A percentile compares a stretch with the other conserved stretches of the same genome.
phyloP scores from a whole-genome alignment of 2,329 filamentous ascomycete species.

The Ustilaginoidea virens region DNA sequence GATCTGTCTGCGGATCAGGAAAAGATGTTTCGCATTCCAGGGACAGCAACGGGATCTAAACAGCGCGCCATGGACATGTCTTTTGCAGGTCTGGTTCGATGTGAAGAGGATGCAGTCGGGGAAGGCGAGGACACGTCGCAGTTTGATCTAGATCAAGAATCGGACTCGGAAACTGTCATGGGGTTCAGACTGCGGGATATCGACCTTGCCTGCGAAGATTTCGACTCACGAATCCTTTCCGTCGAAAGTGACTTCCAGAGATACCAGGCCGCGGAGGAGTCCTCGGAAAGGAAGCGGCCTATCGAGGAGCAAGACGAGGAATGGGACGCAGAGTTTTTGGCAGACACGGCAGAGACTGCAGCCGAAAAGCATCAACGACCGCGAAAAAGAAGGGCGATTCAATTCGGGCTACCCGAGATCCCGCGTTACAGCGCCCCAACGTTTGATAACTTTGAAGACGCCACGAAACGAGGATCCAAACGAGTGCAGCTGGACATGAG shows the following conservation, averaged over 20 bases:
- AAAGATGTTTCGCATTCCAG: constrained; percentile 65
- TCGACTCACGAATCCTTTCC: constrained; percentile 48
- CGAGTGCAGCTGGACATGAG: constrained; percentile 73
- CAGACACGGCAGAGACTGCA: constrained; percentile 29
- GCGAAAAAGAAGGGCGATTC: constrained; percentile 53
- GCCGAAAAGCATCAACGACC: constrained; percentile 30
- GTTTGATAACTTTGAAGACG: constrained; percentile 66
- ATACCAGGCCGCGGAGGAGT: constrained; percentile 16
- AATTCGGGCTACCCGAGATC: constrained; percentile 42
- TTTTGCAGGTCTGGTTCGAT: constrained; percentile 30
- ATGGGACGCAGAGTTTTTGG: constrained; percentile 46
- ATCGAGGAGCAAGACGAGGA: too few species aligned
- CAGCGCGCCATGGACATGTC: constrained; percentile 39
- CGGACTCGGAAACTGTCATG: constrained; percentile 50
- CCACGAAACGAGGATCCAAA: constrained; percentile 58
- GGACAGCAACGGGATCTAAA: constrained; percentile 38
- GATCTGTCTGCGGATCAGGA: constrained; percentile 80
- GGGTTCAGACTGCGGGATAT: constrained; percentile 70
- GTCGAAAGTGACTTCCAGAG: constrained; percentile 23
- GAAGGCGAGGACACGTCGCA: constrained; percentile 21
- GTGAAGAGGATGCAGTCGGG: constrained; percentile 21
- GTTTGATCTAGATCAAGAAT: constrained; percentile 34
- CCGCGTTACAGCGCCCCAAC: constrained; percentile 49
- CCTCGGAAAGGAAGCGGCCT: constrained; percentile 17
- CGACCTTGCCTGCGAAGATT: constrained; percentile 74